Percentiles rank a stretch among this genome's conserved stretches.
phyloP scores from a whole-genome alignment of 441 rosid species.

The Gossypium gossypioides region DNA sequence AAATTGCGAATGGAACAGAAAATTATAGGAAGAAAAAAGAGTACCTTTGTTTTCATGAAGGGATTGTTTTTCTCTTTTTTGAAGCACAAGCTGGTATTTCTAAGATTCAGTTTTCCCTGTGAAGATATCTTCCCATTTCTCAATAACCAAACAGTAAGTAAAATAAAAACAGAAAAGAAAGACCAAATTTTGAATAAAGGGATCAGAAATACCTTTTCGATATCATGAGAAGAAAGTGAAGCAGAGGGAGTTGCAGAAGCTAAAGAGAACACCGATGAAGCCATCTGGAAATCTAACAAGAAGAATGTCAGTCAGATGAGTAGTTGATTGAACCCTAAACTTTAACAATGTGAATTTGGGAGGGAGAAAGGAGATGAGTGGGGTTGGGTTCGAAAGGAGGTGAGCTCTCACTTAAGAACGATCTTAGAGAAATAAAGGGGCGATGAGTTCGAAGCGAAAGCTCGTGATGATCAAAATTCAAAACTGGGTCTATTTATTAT shows the following conservation, averaged over 20 bases:
- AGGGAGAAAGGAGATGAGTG: too few relatives aligned
- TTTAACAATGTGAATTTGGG: background rate
- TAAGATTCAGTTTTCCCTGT: slow-evolving; percentile 53
- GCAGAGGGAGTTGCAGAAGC: slow-evolving; percentile 42
- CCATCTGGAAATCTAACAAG: slow-evolving; percentile 31
- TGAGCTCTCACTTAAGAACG: background rate
- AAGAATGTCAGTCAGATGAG: background rate
- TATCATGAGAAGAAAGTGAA: slow-evolving; percentile 32
- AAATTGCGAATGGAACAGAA: background rate
- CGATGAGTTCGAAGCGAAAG: background rate
- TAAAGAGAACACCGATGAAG: slow-evolving; percentile 55
- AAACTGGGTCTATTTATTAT: background rate
- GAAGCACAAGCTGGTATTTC: slow-evolving; percentile 28
- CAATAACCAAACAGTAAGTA: slow-evolving; percentile 5
- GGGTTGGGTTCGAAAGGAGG: background rate
- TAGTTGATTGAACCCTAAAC: background rate
- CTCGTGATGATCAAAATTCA: background rate
- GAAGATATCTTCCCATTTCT: slow-evolving; percentile 9
- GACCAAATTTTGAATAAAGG: background rate
- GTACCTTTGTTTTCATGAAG: slow-evolving; percentile 43
- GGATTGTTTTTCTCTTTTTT: slow-evolving; percentile 27
- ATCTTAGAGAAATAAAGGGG: background rate
- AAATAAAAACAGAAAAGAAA: background rate
- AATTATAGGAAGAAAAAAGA: background rate
- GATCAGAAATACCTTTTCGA: slow-evolving; percentile 39